Evolutionary conservation across 2,329 filamentous ascomycete genomes (phyloP), one percentile per base, ranked within the genome.

Genomic region (Cordyceps tenuipes): DNA sequence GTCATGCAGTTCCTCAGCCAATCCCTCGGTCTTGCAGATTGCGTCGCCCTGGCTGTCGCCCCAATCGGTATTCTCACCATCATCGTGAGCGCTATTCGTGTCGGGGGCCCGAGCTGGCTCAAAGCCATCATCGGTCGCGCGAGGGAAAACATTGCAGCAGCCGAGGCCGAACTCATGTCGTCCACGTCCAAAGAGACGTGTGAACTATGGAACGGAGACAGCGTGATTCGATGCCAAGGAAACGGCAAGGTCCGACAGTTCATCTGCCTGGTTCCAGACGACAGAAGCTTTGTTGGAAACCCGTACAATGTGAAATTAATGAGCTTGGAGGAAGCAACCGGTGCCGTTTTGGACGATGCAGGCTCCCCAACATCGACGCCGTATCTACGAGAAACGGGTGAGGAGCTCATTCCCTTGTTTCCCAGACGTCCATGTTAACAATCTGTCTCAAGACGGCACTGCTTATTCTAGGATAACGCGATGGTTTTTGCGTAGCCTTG

Each of bases 1-100:
- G 75, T 76, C 0, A 79, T 75, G 65, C 77, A 80, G 64, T 80
- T 77, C 57, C 70, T 80, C 26, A 78, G 75, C 51, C 71, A 78
- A 39, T 73, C 73, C 0, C 69, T 75, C 2, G 71, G 68, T 2
- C 67, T 71, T 50, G 64, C 74, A 0, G 79, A 81, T 46, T 73
- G 75, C 43, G 65, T 81, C 2, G 73, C 78, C 4, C 72, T 82
- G n/a, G 73, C 78, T 0, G 69, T 79, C 53, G 76, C 72, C 0
- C 79, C 78, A 0, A 59, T 81, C 1, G 76, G 77, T 0, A 74
- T 79, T 3, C 62, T 79, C 13, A 80, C 77, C 0, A 70, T 70
- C 0, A 68, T 79, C 0, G 73, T 79, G 0, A 71, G 72, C 0
- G 73, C 76, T 0, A 79, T 80, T 10, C 66, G 77, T 1, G 74